Evolutionary conservation across 192 early-diverging fungal genomes (phyloP), one percentile per base, ranked within the genome.

Genomic region (Paraglomus occultum): DNA sequence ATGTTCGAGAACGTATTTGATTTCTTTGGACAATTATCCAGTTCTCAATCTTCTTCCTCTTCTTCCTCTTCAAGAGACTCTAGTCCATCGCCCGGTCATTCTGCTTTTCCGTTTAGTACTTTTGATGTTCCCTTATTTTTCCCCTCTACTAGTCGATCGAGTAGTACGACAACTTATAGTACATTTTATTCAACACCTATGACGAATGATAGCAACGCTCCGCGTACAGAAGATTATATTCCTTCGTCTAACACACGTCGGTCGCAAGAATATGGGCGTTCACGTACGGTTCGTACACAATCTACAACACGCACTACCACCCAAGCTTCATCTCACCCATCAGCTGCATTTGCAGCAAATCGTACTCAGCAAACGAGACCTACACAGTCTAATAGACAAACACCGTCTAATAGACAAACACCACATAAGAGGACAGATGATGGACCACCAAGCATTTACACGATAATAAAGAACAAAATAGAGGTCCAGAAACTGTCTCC

Each of bases 381-480:
- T 20, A 42, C 47, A 39, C 46, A 65, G 12, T 14, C 64, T 9
- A 14, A 60, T 43, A 62, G 66, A 51, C 31, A 47, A 53, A 42
- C 62, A 39, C 52, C 39, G 23, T 43, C 63, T 14, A 53, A 66
- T 61, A 9, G 65, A 75, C 48, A 48, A 22, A 11, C 43, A 64
- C 63, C 50, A n/a, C 46, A 60, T 22, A 55, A 73, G 71, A 71
- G 72, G 55, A n/a, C 73, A 52, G 43, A 70, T 74, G 53, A 58
- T 40, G 20, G 43, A 23, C 64, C 73, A 68, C 70, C 70, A 4
- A 72, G 73, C 6, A 71, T 74, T 45, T 67, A 75, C 17, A 71
- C 71, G 20, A 75, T 79, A 49, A 72, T 75, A 71, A 75, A 73
- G 66, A 71, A 67, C 8, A 71, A 79, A 46, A 61, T 61, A 65